Evolutionary conservation across 1,139 yeast species (phyloP), one percentile per base, ranked within the genome.

Genomic region (Kodamaea plutei): DNA sequence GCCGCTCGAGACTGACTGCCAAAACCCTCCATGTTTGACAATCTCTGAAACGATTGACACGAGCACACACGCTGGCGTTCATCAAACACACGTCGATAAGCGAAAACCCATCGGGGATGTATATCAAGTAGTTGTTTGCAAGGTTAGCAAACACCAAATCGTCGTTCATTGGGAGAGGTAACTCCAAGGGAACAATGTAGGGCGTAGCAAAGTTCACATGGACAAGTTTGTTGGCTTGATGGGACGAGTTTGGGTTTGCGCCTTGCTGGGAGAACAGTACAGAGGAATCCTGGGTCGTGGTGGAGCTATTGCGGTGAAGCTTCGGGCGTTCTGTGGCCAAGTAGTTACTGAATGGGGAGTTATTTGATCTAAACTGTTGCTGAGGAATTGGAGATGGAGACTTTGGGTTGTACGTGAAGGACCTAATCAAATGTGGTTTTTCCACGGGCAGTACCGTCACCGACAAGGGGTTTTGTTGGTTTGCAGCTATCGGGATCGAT

Each of bases 1-100:
- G 8, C 48, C 76, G 73, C 9, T 63, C 61, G 2, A 82, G 54
- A 9, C 80, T 66, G 11, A 71, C 73, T 2, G 75, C 74, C 3
- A 84, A 56, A n/a, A 80, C 66, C 35, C 69, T 59, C 94, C 94
- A 84, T 0, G 79, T 68, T 48, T 81, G 88, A 30, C 82, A 67
- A 30, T 80, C 82, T 34, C 85, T 57, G 36, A 61, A 64, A 33
- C 68, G 56, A 9, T 69, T 68, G 1, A 69, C 80, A 27, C 66
- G 59, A 0, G 69, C 71, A 1, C 89, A 85, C 3, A 75, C 64
- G 20, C 64, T 58, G 1, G 85, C 75, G 48, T 84, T 84, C 37
- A 72, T 58, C 24, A 66, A 60, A 45, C 88, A 81, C 1, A 73
- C 76, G 22, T 76, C 77, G 4, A 62, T 50, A 9, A 77, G 50